Percentiles rank a stretch among this genome's conserved stretches.
These are phyloP conservation scores for Cicer chorassanicum DNA, from an alignment of 306 rosid genomes.

Conservation along the genomic window DNA sequence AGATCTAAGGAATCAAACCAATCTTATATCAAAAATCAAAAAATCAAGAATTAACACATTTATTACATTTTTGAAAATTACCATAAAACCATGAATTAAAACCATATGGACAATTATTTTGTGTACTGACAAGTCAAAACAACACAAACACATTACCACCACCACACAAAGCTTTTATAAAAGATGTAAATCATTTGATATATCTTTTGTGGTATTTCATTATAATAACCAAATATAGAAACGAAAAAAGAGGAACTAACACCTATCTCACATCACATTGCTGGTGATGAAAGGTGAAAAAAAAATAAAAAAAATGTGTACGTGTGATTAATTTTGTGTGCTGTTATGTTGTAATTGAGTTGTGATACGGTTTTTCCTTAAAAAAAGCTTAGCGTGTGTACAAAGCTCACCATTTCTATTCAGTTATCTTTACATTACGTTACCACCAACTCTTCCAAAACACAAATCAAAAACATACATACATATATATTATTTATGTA, in stretches of 20 bases:
- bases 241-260: slow-evolving; percentile 63
- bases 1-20: no score
- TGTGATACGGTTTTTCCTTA: slow-evolving; percentile 56
- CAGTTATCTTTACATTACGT: slow-evolving; percentile 49
- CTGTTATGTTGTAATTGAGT: slow-evolving; percentile 48
- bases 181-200: background rate
- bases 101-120: background rate
- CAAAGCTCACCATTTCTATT: slow-evolving; percentile 53
- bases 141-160: background rate
- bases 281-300: slow-evolving; percentile 37
- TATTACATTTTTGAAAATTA: slow-evolving; percentile 11
- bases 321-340: slow-evolving; percentile 39
- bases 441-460: slow-evolving; percentile 47
- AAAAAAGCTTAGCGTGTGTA: slow-evolving; percentile 64
- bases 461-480: slow-evolving; percentile 11
- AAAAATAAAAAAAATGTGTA: slow-evolving; percentile 35
- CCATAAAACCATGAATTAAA: slow-evolving; percentile 8
- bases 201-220: slow-evolving; percentile 41
- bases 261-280: slow-evolving; percentile 61
- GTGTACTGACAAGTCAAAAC: no score
- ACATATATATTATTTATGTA: background rate
- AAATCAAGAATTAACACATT: slow-evolving; percentile 1
- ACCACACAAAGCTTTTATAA: background rate
- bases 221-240: slow-evolving; percentile 51
- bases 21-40: no score